These are phyloP conservation scores for Suillus placidus DNA, from an alignment of 768 basidiomycete genomes.

Conservation along the genomic window DNA sequence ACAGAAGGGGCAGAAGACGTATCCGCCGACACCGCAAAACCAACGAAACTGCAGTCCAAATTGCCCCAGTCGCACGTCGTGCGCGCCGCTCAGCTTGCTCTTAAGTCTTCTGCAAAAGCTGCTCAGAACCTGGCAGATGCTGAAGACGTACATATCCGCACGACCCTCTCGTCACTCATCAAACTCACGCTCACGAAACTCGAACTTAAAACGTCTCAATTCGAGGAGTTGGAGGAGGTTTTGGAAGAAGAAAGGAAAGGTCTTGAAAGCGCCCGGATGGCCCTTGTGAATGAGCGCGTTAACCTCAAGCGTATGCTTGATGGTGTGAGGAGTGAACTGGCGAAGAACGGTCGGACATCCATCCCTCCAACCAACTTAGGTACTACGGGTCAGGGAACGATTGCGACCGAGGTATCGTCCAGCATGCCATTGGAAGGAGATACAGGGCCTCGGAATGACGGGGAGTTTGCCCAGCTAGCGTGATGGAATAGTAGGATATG, in stretches of 20 bases:
- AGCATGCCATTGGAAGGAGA: conserved; percentile 51
- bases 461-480: conserved; percentile 53
- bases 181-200: conserved; percentile 85
- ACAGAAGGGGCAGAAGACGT: conserved; percentile 51
- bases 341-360: conserved; percentile 50
- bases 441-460: conserved; percentile 58
- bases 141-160: conserved; percentile 80
- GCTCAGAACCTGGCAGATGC: conserved; percentile 78
- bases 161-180: conserved; percentile 80
- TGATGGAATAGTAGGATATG: conserved; percentile 25
- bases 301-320: conserved; percentile 75
- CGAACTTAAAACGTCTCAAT: conserved; percentile 92
- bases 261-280: conserved; percentile 80
- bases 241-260: conserved; percentile 88
- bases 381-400: conserved; percentile 62
- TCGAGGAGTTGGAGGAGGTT: conserved; percentile 90
- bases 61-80: conserved; percentile 75
- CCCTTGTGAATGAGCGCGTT: conserved; percentile 78
- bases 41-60: conserved; percentile 31
- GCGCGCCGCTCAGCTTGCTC: conserved; percentile 84
- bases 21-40: conserved; percentile 35
- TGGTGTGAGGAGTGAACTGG: conserved; percentile 62
- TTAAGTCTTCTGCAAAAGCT: conserved; percentile 86
- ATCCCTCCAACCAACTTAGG: conserved; percentile 46
- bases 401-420: conserved; percentile 54